Evolutionary conservation across 345 rosid species (phyloP), one percentile per base, ranked within the genome.

Genomic region (Euphorbia peplus): DNA sequence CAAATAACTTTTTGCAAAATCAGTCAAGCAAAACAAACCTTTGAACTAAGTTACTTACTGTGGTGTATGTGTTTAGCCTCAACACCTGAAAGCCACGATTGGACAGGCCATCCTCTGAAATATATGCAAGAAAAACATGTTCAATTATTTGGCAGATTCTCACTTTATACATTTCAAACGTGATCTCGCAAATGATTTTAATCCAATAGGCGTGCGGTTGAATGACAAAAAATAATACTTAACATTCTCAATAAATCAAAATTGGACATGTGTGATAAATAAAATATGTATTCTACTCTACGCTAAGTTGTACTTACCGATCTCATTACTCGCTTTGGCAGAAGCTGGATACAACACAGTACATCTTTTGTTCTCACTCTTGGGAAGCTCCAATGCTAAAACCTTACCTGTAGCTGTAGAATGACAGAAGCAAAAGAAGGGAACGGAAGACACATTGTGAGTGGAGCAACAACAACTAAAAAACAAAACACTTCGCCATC

Each of bases 291-390:
- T 32, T 32, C 21, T 9, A 13, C 18, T 24, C 5, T 22, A 22
- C 18, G 30, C 54, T 41, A 60, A 19, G 42, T 47, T 46, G 29
- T 35, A 69, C 81, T 62, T 77, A 95, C 98, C 98, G 56, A 91
- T 91, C 63, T 95, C 99, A 71, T 73, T 83, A 83, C 98, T 76
- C 78, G 99, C 93, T 80, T 90, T 95, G 60, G 75, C 69, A 47
- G 99, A 95, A 75, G 99, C 96, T 19, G 99, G 99, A 83, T 95
- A 95, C 79, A 95, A 84, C 72, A 95, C 98, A 21, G 82, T 87
- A 70, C 91, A 84, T 66, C 63, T 84, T 81, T 79, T 78, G 60
- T 81, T 79, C 37, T 80, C 87, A 54, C 69, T 79, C 69, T 70
- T 83, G 41, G 98, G 99, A 79, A 95, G 99, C 83, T 95, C 96